Evolutionary conservation across 345 rosid species (phyloP), one percentile per base, ranked within the genome.

Genomic region (Salix dunnii): DNA sequence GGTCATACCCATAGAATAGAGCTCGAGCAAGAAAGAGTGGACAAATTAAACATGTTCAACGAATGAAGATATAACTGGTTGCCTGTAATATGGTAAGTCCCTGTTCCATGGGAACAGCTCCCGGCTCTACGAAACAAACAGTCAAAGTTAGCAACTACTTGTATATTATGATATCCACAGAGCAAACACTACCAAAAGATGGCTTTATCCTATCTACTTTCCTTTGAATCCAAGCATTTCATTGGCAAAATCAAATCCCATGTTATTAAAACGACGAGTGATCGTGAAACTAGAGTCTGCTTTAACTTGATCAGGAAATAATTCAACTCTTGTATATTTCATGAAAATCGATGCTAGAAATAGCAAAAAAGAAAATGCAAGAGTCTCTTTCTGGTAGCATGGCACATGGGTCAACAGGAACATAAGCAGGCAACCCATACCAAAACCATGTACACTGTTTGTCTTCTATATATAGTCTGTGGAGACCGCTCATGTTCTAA

Each of bases 341-440:
- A 40, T 40, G 43, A 2, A 40, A 40, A 40, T 40, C 11, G 43
- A 10, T 40, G 10, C 43, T 11, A 8, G 43, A 40, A 40, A 8
- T 2, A 10, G 12, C 3, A 13, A 3, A 43, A 43, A 43, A 13
- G 13, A 2, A 43, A 43, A 43, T 43, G 16, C 5, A 13, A 43
- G 49, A 2, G 17, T 43, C 49, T 5, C 33, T 1, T 27, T 31
- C 68, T 17, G 43, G 43, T 1, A 16, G 67, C 53, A 70, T 81
- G 78, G 81, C 87, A 86, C 67, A 85, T 82, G 91, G 82, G 79
- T 28, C 70, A 74, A 51, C 85, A 84, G 82, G 62, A 73, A 79
- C 77, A 36, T 49, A 82, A 79, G 35, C 69, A 53, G 60, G 60
- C 25, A 53, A 53, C 60, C 60, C 60, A 18, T 20, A 46, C 70